These are phyloP conservation scores for Sugiyamaella lignohabitans DNA, from an alignment of 805 yeast species.

Conservation along the genomic window DNA sequence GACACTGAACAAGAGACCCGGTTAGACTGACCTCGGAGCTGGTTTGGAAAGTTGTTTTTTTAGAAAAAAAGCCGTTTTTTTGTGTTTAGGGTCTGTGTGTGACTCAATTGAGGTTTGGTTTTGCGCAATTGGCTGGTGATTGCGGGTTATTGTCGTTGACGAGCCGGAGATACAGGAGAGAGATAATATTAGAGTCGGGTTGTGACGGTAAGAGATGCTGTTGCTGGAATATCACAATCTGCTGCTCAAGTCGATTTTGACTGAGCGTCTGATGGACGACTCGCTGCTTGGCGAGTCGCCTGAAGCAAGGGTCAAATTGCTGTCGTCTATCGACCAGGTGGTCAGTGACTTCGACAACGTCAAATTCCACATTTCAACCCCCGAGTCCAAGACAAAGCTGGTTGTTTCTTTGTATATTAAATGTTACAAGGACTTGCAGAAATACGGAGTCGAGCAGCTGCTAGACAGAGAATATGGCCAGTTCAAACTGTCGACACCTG, in stretches of 20 bases:
- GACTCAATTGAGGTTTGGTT: too few relatives aligned
- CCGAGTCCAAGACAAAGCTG: constrained; percentile 59
- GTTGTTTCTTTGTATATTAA: constrained; percentile 65
- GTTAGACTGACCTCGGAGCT: too few relatives aligned
- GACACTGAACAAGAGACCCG: too few relatives aligned
- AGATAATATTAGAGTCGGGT: too few relatives aligned
- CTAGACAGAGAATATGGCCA: constrained; percentile 45
- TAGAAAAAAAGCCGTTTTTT: too few relatives aligned
- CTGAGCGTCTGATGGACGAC: constrained; percentile 55
- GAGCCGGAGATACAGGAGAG: too few relatives aligned
- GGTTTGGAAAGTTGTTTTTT: too few relatives aligned
- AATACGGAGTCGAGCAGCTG: constrained; percentile 46
- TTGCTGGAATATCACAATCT: constrained; percentile 81
- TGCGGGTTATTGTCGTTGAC: too few relatives aligned
- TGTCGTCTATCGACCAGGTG: constrained; percentile 60
- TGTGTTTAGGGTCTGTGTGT: too few relatives aligned
- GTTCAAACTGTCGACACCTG: constrained; percentile 46
- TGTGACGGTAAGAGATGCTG: constrained; percentile 62
- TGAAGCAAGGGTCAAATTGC: constrained; percentile 33
- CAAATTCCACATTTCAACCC: constrained; percentile 87
- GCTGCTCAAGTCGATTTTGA: constrained; percentile 71
- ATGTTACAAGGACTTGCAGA: constrained; percentile 66
- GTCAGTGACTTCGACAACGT: constrained; percentile 95
- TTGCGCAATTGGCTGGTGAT: too few relatives aligned
- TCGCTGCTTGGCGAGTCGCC: constrained; percentile 23